Percentiles rank a stretch among this genome's conserved stretches.
phyloP scores from a whole-genome alignment of 2,329 filamentous ascomycete genomes.

The Stagonosporopsis tanaceti region DNA sequence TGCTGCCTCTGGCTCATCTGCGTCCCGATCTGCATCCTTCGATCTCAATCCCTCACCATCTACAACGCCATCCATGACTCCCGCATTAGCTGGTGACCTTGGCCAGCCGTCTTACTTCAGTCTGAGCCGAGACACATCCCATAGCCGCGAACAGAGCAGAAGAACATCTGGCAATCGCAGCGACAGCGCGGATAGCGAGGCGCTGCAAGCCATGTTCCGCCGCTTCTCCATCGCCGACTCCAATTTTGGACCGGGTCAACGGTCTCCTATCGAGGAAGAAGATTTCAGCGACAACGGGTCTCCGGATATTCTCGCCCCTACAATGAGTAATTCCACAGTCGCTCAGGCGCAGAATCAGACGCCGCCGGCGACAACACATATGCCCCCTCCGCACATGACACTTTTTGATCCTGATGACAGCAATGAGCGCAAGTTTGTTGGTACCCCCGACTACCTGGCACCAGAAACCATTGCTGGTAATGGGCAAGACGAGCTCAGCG shows the following conservation, averaged over 20 bases:
- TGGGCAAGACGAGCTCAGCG: constrained; percentile 95
- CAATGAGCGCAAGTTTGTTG: constrained; percentile 84
- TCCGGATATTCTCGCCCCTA: constrained; percentile 76
- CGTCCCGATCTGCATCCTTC: constrained; percentile 81
- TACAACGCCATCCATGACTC: constrained; percentile 86
- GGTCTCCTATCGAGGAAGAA: constrained; percentile 76
- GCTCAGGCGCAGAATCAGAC: constrained; percentile 61
- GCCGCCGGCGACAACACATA: constrained; percentile 72
- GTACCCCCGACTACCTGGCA: constrained; percentile 95
- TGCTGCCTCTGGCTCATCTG: constrained; percentile 83
- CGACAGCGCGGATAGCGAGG: constrained; percentile 91
- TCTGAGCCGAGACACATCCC: constrained; percentile 66
- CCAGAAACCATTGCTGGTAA: constrained; percentile 96
- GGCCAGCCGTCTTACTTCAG: constrained; percentile 94
- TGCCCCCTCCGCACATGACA: constrained; percentile 90
- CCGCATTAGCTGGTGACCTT: constrained; percentile 72
- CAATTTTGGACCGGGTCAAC: constrained; percentile 52
- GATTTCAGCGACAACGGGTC: constrained; percentile 76
- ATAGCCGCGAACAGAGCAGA: constrained; percentile 68
- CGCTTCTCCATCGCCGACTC: constrained; percentile 66
- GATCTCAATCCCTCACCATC: constrained; percentile 85
- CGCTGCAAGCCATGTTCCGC: constrained; percentile 80
- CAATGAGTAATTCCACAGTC: constrained; percentile 61
- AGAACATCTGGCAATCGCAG: constrained; percentile 84
- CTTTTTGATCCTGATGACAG: constrained; percentile 95